These are phyloP conservation scores for Pseudogymnoascus sp. DNA, from an alignment of 2,329 filamentous ascomycete species.

Conservation along the genomic window DNA sequence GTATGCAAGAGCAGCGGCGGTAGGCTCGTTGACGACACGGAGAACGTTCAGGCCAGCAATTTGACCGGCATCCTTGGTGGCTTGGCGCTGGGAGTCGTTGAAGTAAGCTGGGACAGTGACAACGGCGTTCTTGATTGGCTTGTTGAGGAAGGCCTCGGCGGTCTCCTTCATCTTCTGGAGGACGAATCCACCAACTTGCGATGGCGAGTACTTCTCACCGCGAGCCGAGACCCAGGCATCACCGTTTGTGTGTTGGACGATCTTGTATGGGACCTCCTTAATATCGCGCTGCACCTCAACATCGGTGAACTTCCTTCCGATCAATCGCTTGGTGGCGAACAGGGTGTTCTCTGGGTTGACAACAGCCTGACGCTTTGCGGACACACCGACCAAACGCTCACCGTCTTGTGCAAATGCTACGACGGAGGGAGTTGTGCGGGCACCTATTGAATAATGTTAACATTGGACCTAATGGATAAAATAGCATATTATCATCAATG, in stretches of 20 bases:
- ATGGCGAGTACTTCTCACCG: slow-evolving; percentile 92
- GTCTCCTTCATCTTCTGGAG: slow-evolving; percentile 99
- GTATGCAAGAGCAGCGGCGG: slow-evolving; percentile 90
- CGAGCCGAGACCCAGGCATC: slow-evolving; percentile 94
- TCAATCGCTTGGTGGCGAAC: slow-evolving; percentile 97
- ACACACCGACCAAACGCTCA: slow-evolving; percentile 93
- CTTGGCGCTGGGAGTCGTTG: slow-evolving; percentile 96
- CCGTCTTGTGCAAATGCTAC: slow-evolving; percentile 94
- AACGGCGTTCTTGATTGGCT: slow-evolving; percentile 88
- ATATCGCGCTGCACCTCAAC: slow-evolving; percentile 92
- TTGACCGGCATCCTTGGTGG: slow-evolving; percentile 95
- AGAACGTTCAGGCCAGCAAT: slow-evolving; percentile 94
- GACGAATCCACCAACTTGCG: slow-evolving; percentile 95
- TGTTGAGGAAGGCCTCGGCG: slow-evolving; percentile 85
- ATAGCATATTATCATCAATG: slow-evolving; percentile 19
- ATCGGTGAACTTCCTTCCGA: slow-evolving; percentile 95
- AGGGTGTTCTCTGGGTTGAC: slow-evolving; percentile 98
- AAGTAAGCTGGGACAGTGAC: slow-evolving; percentile 98
- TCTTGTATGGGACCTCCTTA: slow-evolving; percentile 98
- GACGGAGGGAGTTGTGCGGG: slow-evolving; percentile 85
- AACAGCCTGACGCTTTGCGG: slow-evolving; percentile 95
- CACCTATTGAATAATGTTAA: slow-evolving; percentile 47
- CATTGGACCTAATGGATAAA: neutral
- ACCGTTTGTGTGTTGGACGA: slow-evolving; percentile 92
- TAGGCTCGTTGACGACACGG: slow-evolving; percentile 97